Base-by-base conservation (phyloP, 2,329 filamentous ascomycete species). In the Gnomoniopsis smithogilvyi region DNA sequence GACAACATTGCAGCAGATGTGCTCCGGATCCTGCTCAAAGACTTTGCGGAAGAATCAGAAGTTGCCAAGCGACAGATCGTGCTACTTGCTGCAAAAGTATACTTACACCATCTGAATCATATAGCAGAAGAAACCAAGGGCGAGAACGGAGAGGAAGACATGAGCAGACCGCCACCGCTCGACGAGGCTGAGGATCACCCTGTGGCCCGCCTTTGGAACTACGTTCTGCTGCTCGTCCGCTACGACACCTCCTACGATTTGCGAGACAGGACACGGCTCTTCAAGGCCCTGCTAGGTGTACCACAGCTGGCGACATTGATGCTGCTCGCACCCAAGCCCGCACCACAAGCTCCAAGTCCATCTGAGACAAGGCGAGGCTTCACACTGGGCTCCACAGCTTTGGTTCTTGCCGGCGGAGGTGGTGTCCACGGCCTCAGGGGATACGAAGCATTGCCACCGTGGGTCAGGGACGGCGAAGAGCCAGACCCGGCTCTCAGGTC, bases 221-320 rank as follows among this genome's bases (percentile, higher is more conserved):
- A 99, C 67, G 85, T 91, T 22, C 80, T 96, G 30, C 82, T 94
- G 1, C 84, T 99, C 1, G 91, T 91, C 34, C 87, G 95, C 62
- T 99, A 98, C 72, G 95, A 98, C 67, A 91, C 88, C 0, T 97
- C 93, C 1, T 99, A 96, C 73, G 93, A 98, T 69, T 85, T 99
- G 3, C 91, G 95, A 64, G 95, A 98, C 70, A 89, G 95, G 24
- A 88, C 93, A 2, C 87, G 95, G 34, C 83, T 97, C 62, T 98
- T 96, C 76, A 92, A 90, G 64, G 83, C 92, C 1, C 84, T 99
- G 1, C 84, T 99, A 2, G 82, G 86, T 3, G 86, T 90, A 4
- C 91, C 93, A 1, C 92, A 98, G 71, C 84, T 99, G 17, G 95
- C 95, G 2, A 92, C 90, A 1, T 80, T 99, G 15, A 89, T 98